phyloP scores from a whole-genome alignment of 1,284 basidiomycete genomes.

The Kwoniella shivajii region DNA sequence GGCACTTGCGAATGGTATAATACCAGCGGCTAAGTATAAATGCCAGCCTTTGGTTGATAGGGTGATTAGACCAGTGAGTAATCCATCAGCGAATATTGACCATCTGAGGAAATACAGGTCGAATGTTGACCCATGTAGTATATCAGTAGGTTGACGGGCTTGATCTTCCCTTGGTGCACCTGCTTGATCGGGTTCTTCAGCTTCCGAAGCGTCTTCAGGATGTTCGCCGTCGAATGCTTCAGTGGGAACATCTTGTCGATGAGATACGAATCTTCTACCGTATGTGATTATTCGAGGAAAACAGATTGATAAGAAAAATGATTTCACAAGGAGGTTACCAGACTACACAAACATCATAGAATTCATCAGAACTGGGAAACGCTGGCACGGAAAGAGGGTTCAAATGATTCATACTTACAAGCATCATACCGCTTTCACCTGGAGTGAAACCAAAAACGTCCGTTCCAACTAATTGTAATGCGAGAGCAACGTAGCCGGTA shows the following conservation, averaged over 20 bases:
- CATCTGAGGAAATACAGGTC: constrained; percentile 51
- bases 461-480: constrained; percentile 47
- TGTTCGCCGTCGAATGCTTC: constrained; percentile 13
- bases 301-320: constrained; percentile 45
- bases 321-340: constrained; percentile 39
- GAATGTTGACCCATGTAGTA: constrained; percentile 38
- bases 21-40: constrained; percentile 47
- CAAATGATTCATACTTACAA: too few species aligned
- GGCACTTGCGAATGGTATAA: constrained; percentile 51
- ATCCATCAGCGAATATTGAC: constrained; percentile 49
- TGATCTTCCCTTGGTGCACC: constrained; percentile 26
- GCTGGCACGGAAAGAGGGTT: too few species aligned
- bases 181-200: constrained; percentile 25
- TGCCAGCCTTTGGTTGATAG: constrained; percentile 39
- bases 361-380: too few species aligned
- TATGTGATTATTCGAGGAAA: constrained; percentile 48
- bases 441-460: constrained; percentile 46
- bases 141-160: constrained; percentile 21
- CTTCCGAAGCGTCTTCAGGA: constrained; percentile 26
- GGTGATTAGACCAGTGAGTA: constrained; percentile 38
- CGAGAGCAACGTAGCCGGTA: constrained; percentile 46
- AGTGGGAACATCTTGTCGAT: constrained; percentile 3
- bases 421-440: constrained; percentile 40
- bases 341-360: constrained; percentile 9
- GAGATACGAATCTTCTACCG: constrained; percentile 33